Evolutionary conservation across 2,329 filamentous ascomycete species (phyloP).

Genomic region (Xylaria sp.): DNA sequence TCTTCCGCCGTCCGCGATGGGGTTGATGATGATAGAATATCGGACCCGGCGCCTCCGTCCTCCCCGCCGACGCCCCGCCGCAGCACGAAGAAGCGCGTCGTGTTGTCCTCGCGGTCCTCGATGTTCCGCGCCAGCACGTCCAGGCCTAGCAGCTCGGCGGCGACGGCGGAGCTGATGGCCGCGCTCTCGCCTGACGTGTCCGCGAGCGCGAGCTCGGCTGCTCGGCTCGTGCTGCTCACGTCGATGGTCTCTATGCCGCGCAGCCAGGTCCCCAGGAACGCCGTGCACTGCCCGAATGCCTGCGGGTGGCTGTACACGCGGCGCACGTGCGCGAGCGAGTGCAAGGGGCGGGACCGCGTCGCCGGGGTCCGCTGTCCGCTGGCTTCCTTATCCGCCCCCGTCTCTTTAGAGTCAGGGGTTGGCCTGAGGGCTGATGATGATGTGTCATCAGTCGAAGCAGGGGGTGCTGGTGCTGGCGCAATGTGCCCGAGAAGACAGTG

Average conservation of each 20-base stretch:
- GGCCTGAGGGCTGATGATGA: neutral
- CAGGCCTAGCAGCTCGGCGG: conserved; percentile 74
- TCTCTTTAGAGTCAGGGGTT: neutral
- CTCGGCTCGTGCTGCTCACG: conserved; percentile 82
- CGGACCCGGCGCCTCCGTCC: neutral
- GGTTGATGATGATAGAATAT: neutral
- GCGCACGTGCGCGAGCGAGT: conserved; percentile 69
- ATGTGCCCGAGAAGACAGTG: conserved; percentile 80
- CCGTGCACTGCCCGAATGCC: conserved; percentile 89
- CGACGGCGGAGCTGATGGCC: conserved; percentile 81
- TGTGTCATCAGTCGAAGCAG: conserved; percentile 4
- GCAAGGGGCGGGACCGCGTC: conserved; percentile 58
- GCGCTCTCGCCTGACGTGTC: conserved; percentile 67
- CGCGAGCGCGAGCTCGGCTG: conserved; percentile 78
- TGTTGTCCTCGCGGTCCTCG: conserved; percentile 79
- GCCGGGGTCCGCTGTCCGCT: conserved; percentile 59
- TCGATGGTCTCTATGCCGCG: conserved; percentile 82
- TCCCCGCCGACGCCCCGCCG: conserved; percentile 43
- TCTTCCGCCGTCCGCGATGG: neutral
- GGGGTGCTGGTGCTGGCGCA: conserved; percentile 20
- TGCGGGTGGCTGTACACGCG: conserved; percentile 94
- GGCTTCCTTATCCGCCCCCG: neutral
- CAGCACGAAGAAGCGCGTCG: conserved; percentile 81
- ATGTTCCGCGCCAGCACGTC: conserved; percentile 75
- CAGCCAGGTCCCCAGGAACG: conserved; percentile 76